Base-by-base conservation (phyloP, 2,329 filamentous ascomycete genomes). In the Drechslera avenae region DNA sequence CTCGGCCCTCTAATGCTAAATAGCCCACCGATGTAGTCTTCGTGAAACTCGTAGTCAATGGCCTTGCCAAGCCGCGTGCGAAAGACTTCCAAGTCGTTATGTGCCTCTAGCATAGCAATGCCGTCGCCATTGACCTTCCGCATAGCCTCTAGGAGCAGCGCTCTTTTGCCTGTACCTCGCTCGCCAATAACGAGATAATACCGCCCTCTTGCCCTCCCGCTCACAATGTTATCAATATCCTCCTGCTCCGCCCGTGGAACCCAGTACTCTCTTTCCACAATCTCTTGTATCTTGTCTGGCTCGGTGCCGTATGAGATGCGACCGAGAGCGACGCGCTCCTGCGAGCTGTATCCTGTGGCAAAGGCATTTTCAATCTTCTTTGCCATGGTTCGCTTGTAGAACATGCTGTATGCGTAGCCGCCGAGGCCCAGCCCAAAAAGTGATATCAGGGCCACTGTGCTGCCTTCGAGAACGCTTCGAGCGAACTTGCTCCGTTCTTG, bases 111-210 rank as follows among this genome's bases (percentile, higher is more conserved):
- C 90, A 97, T 96, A 58, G 91, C 88, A 39, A 93, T 86, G 12
- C 90, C 90, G 50, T 93, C 88, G 2, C 91, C 93, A 57, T 96
- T 85, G 49, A 92, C 87, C 72, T 93, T 93, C 40, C 88, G 85
- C 92, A 99, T 97, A 1, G 90, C 90, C 69, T 97, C 91, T 5
- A 97, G 79, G 62, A 97, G 78, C 90, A 97, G 95, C 56, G 90
- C 94, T 48, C 90, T 92, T 78, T 99, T 99, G 8, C 94, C 94
- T 0, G 90, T 95, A 3, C 94, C 94, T 76, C 97, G 96, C 70
- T 97, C 93, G 18, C 93, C 94, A 43, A 97, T 86, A 3, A 99
- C 79, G 2, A 99, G 81, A 71, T 94, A 89, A 69, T 99, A 99
- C 68, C 94, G 90, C 6, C 94, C 94, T 35, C 79, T 78, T 17